These are phyloP conservation scores for Aethionema arabicum DNA, from an alignment of 345 rosid species.

Conservation along the genomic window DNA sequence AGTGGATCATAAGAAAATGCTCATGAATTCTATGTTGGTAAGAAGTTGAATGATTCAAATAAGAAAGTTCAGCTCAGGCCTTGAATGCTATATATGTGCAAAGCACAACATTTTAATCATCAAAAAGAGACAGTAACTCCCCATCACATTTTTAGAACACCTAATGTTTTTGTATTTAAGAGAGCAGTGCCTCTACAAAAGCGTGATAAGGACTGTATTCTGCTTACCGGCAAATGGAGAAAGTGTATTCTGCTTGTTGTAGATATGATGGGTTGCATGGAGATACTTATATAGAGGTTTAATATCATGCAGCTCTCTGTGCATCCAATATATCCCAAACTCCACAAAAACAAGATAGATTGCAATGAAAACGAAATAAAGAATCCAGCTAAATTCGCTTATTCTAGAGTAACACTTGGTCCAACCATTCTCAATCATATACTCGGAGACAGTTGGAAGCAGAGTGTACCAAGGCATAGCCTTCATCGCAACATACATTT, in stretches of 20 bases:
- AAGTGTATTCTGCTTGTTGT: slow-evolving; percentile 95
- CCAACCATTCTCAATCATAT: slow-evolving; percentile 90
- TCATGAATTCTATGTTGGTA: neutral
- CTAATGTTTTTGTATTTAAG: no score
- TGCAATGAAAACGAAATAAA: slow-evolving; percentile 45
- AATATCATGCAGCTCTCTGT: slow-evolving; percentile 89
- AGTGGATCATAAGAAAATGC: neutral
- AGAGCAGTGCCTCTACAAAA: no score
- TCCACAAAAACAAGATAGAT: slow-evolving; percentile 70
- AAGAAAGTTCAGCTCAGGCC: neutral
- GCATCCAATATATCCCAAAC: slow-evolving; percentile 98
- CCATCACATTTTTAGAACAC: no score
- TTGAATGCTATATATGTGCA: neutral
- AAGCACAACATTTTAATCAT: neutral
- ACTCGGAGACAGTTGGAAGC: slow-evolving; percentile 82
- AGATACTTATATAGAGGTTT: slow-evolving; percentile 87
- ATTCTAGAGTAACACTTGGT: slow-evolving; percentile 65
- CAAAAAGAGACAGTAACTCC: no score
- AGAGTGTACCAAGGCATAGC: slow-evolving; percentile 88
- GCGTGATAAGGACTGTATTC: neutral
- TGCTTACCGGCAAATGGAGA: slow-evolving; percentile 92
- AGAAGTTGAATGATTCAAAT: neutral
- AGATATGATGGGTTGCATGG: slow-evolving; percentile 91
- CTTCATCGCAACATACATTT: slow-evolving; percentile 90
- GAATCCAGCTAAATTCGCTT: slow-evolving; percentile 64